Base-by-base conservation (phyloP, 225 moss, liverwort and hornwort species). In the Polytrichum formosum region DNA sequence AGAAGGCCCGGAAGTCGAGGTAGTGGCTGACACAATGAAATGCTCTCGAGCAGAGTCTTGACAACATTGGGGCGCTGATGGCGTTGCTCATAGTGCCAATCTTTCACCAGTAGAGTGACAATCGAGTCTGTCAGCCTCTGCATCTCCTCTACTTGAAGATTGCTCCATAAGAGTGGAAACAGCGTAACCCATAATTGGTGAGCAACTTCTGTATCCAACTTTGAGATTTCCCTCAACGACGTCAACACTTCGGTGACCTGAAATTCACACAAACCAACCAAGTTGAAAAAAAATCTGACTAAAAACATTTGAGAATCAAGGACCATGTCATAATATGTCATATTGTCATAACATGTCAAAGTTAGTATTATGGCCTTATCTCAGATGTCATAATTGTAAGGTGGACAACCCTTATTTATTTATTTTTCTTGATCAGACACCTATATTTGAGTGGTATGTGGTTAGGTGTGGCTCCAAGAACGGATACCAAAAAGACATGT, bases 181-280 rank as follows among this genome's bases (percentile, higher is more conserved):
- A 58, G 0, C 22, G n/a, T 58, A 58, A 58, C 19, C 58, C 58
- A 58, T 19, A 58, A 8, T 6, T 22, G n/a, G 4, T 21, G 58
- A 19, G 58, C 58, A 22, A 58, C 20, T 6, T 58, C 58, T 58
- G 7, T 22, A 8, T 58, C 58, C 58, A 22, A 20, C 19, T 58
- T 6, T 21, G 58, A 20, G 7, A 58, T 20, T 58, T 58, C 58
- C 58, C 58, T 58, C n/a, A 58, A 58, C 19, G 22, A n/a, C n/a
- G n/a, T 58, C 58, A 58, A 20, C 58, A 58, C 7, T 58, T 58
- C 58, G 19, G 58, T 58, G n/a, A n/a, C 58, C 58, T 58, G 58
- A 5, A 35, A 9, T 35, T 35, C 8, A 35, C 8, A 10, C 35
- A 35, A 35, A 9, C 35, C 35, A 35, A 8, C 35, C 10, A 35